A percentile compares a stretch with the other conserved stretches of the same genome.
phyloP scores from a whole-genome alignment of 2,329 filamentous ascomycete genomes.

The Phaeosphaeria sp. region DNA sequence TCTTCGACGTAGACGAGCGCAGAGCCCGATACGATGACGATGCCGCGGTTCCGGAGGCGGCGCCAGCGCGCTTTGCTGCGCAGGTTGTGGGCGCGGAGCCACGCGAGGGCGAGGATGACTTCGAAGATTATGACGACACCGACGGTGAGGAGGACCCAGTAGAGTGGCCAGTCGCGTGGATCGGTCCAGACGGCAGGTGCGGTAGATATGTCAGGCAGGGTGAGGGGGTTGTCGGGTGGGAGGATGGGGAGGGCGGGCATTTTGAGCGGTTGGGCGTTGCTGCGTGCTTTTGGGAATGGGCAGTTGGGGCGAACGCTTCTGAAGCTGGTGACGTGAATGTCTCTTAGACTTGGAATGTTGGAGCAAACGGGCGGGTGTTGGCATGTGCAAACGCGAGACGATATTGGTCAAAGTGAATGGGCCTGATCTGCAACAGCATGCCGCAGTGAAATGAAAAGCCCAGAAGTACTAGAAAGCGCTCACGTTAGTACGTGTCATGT shows the following conservation, averaged over 20 bases:
- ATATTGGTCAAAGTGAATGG: neutral
- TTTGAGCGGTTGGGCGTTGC: neutral
- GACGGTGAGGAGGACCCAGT: constrained; percentile 8
- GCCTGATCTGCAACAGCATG: neutral
- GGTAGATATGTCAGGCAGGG: neutral
- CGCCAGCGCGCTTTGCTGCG: constrained; percentile 19
- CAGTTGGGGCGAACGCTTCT: no score
- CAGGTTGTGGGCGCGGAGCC: constrained; percentile 5
- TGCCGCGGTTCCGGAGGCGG: constrained; percentile 12
- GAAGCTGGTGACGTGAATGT: neutral
- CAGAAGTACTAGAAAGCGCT: no score
- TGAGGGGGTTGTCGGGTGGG: neutral
- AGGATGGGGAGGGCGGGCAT: neutral
- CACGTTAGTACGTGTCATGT: no score
- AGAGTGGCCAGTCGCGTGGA: constrained; percentile 8
- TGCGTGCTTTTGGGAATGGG: neutral
- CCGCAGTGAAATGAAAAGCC: no score
- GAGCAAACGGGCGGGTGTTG: neutral
- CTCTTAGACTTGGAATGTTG: neutral
- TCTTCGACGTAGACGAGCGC: constrained; percentile 18
- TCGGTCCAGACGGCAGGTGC: neutral
- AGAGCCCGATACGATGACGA: constrained; percentile 16
- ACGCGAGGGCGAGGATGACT: neutral
- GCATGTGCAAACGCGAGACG: neutral
- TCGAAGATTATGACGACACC: constrained; percentile 8